These are phyloP conservation scores for Ustilago shanxiensis DNA, from an alignment of 1,284 basidiomycete genomes.

Conservation along the genomic window DNA sequence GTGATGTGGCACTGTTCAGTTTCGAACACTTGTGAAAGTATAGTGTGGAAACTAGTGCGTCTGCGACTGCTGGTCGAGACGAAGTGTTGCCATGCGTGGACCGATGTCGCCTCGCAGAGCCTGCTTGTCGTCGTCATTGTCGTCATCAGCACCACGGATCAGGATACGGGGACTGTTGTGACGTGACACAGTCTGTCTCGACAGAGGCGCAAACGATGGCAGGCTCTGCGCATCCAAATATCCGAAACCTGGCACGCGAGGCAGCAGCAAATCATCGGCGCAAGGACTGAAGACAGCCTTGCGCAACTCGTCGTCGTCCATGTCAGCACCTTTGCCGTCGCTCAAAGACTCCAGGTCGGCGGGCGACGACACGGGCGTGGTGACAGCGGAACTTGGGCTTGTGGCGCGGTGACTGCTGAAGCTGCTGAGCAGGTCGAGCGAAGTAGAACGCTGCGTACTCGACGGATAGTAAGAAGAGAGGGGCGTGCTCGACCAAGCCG, in stretches of 20 bases:
- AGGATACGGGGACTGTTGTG: slow-evolving; percentile 35
- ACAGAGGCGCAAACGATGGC: slow-evolving; percentile 22
- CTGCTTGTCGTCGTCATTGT: neutral
- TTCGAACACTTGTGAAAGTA: neutral
- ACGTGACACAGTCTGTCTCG: slow-evolving; percentile 12
- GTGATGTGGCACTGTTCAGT: neutral
- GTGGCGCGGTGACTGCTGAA: slow-evolving; percentile 21
- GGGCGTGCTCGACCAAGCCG: slow-evolving; percentile 32
- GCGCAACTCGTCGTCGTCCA: slow-evolving; percentile 13
- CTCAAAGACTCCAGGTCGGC: slow-evolving; percentile 16
- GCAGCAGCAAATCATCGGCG: slow-evolving; percentile 33
- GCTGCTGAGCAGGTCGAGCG: slow-evolving; percentile 32
- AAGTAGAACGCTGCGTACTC: slow-evolving; percentile 18
- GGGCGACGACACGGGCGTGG: slow-evolving; percentile 45
- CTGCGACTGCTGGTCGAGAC: slow-evolving; percentile 16
- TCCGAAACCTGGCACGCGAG: slow-evolving; percentile 9
- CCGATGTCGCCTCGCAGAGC: slow-evolving; percentile 15
- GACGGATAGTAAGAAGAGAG: slow-evolving; percentile 16
- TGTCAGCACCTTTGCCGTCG: slow-evolving; percentile 9
- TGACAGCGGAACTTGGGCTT: slow-evolving; percentile 29
- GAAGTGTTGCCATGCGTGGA: slow-evolving; percentile 21
- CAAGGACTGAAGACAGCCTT: slow-evolving; percentile 43
- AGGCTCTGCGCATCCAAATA: slow-evolving; percentile 16
- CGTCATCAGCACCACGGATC: slow-evolving; percentile 1
- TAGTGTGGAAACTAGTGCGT: neutral